phyloP scores from a whole-genome alignment of 371 early-diverging fungal genomes.

The Amoeboaphelidium protococcarum region DNA sequence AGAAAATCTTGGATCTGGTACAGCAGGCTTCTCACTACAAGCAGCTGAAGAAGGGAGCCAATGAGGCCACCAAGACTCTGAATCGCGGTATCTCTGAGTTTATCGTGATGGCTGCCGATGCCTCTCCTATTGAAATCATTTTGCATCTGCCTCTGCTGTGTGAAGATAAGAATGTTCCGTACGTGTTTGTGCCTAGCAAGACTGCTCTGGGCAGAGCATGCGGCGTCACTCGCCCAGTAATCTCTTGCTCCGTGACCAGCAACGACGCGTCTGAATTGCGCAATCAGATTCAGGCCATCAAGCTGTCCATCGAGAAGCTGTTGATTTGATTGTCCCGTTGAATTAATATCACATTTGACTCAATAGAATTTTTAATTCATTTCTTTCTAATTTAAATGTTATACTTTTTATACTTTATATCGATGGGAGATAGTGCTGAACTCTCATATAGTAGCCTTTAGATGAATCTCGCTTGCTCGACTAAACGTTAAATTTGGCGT shows the following conservation, averaged over 20 bases:
- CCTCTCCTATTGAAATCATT: conserved; percentile 90
- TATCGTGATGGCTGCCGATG: conserved; percentile 94
- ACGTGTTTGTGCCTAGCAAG: conserved; percentile 91
- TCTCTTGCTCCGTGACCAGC: conserved; percentile 74
- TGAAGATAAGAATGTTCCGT: conserved; percentile 98
- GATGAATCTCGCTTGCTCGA: too few species aligned
- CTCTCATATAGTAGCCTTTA: too few species aligned
- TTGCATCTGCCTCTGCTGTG: conserved; percentile 90
- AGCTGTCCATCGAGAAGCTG: conserved; percentile 74
- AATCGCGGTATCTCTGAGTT: conserved; percentile 98
- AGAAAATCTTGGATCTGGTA: conserved; percentile 80
- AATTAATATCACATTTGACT: too few species aligned
- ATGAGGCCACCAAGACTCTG: conserved; percentile 97
- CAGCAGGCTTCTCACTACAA: conserved; percentile 93
- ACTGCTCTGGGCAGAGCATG: conserved; percentile 94
- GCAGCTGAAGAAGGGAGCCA: conserved; percentile 97
- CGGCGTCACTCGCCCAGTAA: conserved; percentile 81
- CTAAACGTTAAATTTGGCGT: too few species aligned
- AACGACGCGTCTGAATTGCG: conserved; percentile 88
- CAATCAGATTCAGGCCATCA: conserved; percentile 66
- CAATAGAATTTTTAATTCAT: too few species aligned
- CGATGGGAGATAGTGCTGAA: too few species aligned
- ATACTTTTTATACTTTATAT: too few species aligned
- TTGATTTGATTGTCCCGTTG: too few species aligned
- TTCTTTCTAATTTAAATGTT: too few species aligned